phyloP scores from a whole-genome alignment of 2,329 filamentous ascomycete genomes.

The Fusarium gaditjirri region DNA sequence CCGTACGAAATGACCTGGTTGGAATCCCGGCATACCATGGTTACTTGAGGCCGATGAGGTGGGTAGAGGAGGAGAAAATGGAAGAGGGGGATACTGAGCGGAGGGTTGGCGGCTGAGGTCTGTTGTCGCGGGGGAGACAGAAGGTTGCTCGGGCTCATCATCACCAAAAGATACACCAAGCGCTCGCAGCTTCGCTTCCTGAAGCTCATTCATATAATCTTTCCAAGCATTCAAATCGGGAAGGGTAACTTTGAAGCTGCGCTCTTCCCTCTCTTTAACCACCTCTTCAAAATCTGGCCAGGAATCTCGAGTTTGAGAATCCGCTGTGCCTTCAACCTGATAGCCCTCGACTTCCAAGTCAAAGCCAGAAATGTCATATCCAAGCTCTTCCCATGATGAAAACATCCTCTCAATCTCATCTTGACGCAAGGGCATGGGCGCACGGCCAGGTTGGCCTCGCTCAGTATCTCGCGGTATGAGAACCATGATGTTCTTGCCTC shows the following conservation, averaged over 20 bases:
- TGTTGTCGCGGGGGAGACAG: constrained; percentile 73
- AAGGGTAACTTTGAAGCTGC: constrained; percentile 70
- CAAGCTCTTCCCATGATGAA: constrained; percentile 72
- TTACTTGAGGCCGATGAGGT: constrained; percentile 82
- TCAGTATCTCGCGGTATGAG: constrained; percentile 74
- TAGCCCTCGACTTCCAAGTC: constrained; percentile 65
- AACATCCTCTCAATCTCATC: constrained; percentile 71
- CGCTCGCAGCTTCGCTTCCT: constrained; percentile 91
- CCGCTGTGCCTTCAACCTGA: constrained; percentile 51
- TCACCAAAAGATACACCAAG: constrained; percentile 86
- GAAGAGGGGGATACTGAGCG: constrained; percentile 77
- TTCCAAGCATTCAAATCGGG: constrained; percentile 78
- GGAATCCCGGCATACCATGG: constrained; percentile 65
- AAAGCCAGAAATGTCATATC: constrained; percentile 76
- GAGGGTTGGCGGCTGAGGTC: constrained; percentile 75
- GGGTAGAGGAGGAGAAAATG: constrained; percentile 86
- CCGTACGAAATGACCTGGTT: constrained; percentile 68
- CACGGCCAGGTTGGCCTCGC: constrained; percentile 66
- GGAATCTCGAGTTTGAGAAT: constrained; percentile 72
- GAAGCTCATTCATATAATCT: constrained; percentile 81
- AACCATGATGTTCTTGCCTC: constrained; percentile 78
- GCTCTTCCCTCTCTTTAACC: constrained; percentile 62
- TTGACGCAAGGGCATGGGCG: constrained; percentile 64
- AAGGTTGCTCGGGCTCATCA: constrained; percentile 72
- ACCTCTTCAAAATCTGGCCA: constrained; percentile 75